These are phyloP conservation scores for Sindora glabra DNA, from an alignment of 306 rosid genomes.

Conservation along the genomic window DNA sequence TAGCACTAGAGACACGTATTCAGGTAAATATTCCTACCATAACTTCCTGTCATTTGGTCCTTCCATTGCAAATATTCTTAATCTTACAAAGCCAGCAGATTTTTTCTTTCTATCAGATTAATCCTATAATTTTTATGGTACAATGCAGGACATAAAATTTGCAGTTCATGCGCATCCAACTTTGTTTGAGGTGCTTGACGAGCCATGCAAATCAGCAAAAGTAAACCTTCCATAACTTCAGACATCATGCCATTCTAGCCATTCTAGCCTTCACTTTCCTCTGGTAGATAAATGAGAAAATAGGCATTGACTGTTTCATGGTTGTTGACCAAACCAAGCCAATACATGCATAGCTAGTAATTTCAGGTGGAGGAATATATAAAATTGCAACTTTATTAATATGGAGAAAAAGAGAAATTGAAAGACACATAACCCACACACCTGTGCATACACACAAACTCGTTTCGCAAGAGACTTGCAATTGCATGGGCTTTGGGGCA, in stretches of 20 bases:
- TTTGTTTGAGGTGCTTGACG: constrained; percentile 92
- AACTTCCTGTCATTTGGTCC: neutral
- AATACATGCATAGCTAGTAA: too few species aligned
- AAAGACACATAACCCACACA: too few species aligned
- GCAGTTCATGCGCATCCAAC: constrained; percentile 99
- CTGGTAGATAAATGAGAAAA: neutral
- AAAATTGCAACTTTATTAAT: neutral
- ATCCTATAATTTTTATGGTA: constrained; percentile 2
- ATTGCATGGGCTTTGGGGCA: too few species aligned
- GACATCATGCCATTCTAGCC: neutral
- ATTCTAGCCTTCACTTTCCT: too few species aligned
- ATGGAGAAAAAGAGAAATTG: too few species aligned
- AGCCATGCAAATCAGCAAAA: constrained; percentile 88
- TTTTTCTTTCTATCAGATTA: neutral
- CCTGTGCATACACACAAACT: neutral
- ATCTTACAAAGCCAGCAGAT: neutral
- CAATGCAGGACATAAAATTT: constrained; percentile 66
- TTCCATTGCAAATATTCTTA: too few species aligned
- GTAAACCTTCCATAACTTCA: constrained; percentile 34
- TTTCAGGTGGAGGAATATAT: neutral
- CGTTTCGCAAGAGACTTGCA: too few species aligned
- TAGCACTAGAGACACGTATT: constrained; percentile 80
- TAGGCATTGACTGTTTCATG: neutral
- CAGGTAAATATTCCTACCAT: constrained; percentile 43
- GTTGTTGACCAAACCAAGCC: neutral